phyloP scores from a whole-genome alignment of 345 rosid species.

The Rubroshorea leprosula region DNA sequence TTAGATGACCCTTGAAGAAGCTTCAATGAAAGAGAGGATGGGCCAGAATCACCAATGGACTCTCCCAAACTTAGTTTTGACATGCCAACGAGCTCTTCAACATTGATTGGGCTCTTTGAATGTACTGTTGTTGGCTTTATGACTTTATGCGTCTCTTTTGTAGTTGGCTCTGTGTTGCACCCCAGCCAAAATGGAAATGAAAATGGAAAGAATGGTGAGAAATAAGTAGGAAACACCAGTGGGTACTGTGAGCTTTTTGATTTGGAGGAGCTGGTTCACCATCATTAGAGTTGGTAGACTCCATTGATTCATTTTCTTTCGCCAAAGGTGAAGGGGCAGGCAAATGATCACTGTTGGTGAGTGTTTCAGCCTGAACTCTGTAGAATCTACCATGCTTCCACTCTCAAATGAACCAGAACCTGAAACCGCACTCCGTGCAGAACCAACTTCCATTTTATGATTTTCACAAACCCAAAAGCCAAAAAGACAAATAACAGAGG shows the following conservation, averaged over 20 bases:
- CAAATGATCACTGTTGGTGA: slow-evolving; percentile 34
- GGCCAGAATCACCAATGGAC: slow-evolving; percentile 41
- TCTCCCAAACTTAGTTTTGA: slow-evolving; percentile 84
- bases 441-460: too few species aligned
- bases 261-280: slow-evolving; percentile 48
- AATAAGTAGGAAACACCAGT: slow-evolving; percentile 62
- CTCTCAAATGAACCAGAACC: too few species aligned
- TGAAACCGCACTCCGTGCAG: too few species aligned
- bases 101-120: slow-evolving; percentile 82
- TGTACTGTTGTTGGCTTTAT: slow-evolving; percentile 80
- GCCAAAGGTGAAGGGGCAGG: slow-evolving; percentile 55
- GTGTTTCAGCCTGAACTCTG: slow-evolving; percentile 39
- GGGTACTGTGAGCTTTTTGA: slow-evolving; percentile 49
- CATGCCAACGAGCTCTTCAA: slow-evolving; percentile 88
- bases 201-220: slow-evolving; percentile 66
- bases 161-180: slow-evolving; percentile 35
- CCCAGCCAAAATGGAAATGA: slow-evolving; percentile 72
- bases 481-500: too few species aligned
- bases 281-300: slow-evolving; percentile 73
- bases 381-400: too few species aligned
- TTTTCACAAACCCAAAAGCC: too few species aligned
- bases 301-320: slow-evolving; percentile 94
- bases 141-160: slow-evolving; percentile 54
- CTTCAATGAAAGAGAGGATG: slow-evolving; percentile 69
- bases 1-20: slow-evolving; percentile 59